Percentiles rank a stretch among this genome's conserved stretches.
These are phyloP conservation scores for Pholiota conissans DNA, from an alignment of 768 basidiomycete species.

Conservation along the genomic window DNA sequence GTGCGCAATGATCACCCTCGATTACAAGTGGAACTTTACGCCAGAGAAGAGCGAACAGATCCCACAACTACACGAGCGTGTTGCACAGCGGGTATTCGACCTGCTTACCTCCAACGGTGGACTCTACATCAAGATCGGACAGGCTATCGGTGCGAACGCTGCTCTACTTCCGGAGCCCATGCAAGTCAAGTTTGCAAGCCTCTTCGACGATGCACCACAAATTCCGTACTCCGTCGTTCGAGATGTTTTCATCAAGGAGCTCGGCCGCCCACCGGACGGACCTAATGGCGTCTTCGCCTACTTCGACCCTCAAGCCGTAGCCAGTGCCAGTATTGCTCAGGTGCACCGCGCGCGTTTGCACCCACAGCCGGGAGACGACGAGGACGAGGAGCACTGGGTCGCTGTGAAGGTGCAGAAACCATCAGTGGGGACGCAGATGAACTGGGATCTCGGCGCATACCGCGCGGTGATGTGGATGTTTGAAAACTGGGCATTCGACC, in stretches of 20 bases:
- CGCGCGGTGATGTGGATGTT: constrained; percentile 78
- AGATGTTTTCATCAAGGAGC: constrained; percentile 67
- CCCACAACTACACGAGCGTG: constrained; percentile 80
- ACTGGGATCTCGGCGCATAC: constrained; percentile 78
- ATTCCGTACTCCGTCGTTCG: constrained; percentile 72
- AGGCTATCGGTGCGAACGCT: constrained; percentile 83
- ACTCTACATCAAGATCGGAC: constrained; percentile 85
- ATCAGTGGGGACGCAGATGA: constrained; percentile 81
- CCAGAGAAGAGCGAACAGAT: constrained; percentile 71
- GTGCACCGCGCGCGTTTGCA: constrained; percentile 76
- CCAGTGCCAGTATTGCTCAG: constrained; percentile 91
- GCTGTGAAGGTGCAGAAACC: constrained; percentile 96
- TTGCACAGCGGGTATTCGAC: constrained; percentile 74
- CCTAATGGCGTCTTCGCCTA: constrained; percentile 75
- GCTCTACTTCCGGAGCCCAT: constrained; percentile 82
- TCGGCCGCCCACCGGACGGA: constrained; percentile 62
- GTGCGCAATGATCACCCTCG: constrained; percentile 70
- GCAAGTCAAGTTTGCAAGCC: constrained; percentile 75
- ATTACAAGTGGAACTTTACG: constrained; percentile 89
- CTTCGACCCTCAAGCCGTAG: constrained; percentile 77
- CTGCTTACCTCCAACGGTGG: constrained; percentile 83
- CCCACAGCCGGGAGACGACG: constrained; percentile 32
- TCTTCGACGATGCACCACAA: constrained; percentile 90
- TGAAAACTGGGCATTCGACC: constrained; percentile 78
- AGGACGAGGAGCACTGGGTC: constrained; percentile 62